These are phyloP conservation scores for Rhizopus microsporus DNA, from an alignment of 371 early-diverging fungal species.

Conservation along the genomic window DNA sequence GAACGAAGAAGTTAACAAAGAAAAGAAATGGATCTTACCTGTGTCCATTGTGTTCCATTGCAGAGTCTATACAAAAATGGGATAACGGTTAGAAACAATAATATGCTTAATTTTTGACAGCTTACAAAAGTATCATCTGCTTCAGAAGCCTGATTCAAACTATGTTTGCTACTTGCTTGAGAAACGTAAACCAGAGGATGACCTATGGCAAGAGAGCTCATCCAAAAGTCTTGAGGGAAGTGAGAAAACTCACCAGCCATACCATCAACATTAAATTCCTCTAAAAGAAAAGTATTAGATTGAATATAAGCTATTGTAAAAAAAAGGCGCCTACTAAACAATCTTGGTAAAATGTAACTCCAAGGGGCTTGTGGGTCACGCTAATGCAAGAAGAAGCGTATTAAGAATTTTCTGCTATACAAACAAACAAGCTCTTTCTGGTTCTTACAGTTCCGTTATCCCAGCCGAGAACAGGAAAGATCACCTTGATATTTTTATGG, in stretches of 20 bases:
- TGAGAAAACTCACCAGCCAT: conserved; percentile 23
- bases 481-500: conserved; percentile 20
- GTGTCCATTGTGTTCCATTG: conserved; percentile 29
- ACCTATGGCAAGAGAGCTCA: conserved; percentile 30
- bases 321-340: not conserved
- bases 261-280: conserved; percentile 32
- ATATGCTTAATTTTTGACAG: not conserved
- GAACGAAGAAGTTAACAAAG: not conserved
- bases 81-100: not conserved
- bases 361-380: conserved; percentile 32
- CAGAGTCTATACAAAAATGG: conserved; percentile 13
- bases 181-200: conserved; percentile 28
- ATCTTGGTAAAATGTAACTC: conserved; percentile 24
- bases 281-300: conserved; percentile 3
- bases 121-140: conserved; percentile 8
- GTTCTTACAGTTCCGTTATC: conserved; percentile 35
- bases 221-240: conserved; percentile 32
- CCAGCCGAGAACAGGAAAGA: conserved; percentile 23
- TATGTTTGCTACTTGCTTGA: not conserved
- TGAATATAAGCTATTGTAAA: not conserved
- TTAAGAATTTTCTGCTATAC: not conserved
- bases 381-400: conserved; percentile 5
- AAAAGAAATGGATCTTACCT: conserved; percentile 4
- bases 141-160: conserved; percentile 5
- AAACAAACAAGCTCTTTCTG: too few species aligned